Evolutionary conservation across 163 green algal species (phyloP).

Genomic region (Chlorella variabilis): DNA sequence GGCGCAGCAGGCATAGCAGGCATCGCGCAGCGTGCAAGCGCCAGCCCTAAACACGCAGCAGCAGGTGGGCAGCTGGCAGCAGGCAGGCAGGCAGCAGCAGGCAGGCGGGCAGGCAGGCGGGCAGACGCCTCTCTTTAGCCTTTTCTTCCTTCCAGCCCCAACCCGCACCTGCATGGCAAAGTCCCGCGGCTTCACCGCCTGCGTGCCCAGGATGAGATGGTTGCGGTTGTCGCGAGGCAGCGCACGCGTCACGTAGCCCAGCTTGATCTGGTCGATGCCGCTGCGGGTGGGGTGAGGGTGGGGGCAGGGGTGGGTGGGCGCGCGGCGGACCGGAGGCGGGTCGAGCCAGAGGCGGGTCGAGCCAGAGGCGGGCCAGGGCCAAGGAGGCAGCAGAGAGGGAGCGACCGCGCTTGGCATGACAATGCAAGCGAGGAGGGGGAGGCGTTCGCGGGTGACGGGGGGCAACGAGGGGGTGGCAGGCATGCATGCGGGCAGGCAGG

Average conservation of each 20-base stretch:
- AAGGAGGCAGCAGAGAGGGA: neutral
- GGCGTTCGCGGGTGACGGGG: neutral
- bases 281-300: slow-evolving; percentile 36
- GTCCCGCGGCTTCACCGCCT: slow-evolving; percentile 54
- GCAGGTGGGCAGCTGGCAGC: too few relatives aligned
- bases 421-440: neutral
- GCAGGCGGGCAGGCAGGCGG: too few relatives aligned
- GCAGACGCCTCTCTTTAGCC: too few relatives aligned
- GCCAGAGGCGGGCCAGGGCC: neutral
- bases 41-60: too few relatives aligned
- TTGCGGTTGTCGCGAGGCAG: slow-evolving; percentile 80
- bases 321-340: too few relatives aligned
- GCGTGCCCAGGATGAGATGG: slow-evolving; percentile 94
- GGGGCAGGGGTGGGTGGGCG: neutral
- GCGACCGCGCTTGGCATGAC: too few relatives aligned
- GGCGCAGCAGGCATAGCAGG: too few relatives aligned
- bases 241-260: slow-evolving; percentile 90
- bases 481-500: too few relatives aligned
- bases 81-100: too few relatives aligned
- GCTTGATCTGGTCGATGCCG: slow-evolving; percentile 93
- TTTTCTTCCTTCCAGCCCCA: too few relatives aligned
- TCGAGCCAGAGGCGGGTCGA: neutral
- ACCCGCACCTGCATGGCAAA: slow-evolving; percentile 36
- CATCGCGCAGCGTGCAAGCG: too few relatives aligned
- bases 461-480: neutral